Evolutionary conservation across 1,284 basidiomycete species (phyloP).

Genomic region (Dichomitus squalens): DNA sequence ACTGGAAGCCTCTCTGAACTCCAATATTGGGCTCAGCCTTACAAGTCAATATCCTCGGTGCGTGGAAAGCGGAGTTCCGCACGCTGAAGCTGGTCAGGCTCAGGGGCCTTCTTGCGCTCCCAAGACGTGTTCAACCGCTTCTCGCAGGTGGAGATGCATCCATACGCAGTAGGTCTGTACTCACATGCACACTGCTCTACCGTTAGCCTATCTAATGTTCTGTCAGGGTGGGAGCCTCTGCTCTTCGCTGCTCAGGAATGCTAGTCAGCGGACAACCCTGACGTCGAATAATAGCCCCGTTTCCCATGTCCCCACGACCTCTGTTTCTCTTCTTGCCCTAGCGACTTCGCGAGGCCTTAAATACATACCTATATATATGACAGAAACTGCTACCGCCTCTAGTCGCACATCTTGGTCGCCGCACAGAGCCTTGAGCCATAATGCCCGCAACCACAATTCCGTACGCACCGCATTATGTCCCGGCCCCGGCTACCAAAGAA

Average conservation of each 20-base stretch:
- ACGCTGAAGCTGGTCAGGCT: neutral
- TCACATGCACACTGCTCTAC: neutral
- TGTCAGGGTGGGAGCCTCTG: neutral
- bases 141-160: neutral
- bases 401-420: too few species aligned
- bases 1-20: too few species aligned
- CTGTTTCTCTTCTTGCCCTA: neutral
- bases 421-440: neutral
- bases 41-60: too few species aligned
- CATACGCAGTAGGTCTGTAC: neutral
- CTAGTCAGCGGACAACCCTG: neutral
- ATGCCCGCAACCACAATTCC: conserved; percentile 16
- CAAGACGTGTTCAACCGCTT: neutral
- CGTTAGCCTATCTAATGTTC: neutral
- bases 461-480: conserved; percentile 36
- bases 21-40: too few species aligned
- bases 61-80: neutral
- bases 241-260: neutral
- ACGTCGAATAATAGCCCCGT: neutral
- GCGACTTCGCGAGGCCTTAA: neutral
- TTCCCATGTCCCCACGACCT: neutral
- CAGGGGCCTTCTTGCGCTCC: neutral
- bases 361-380: too few species aligned
- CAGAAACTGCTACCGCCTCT: too few species aligned
- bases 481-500: conserved; percentile 35